phyloP scores from a whole-genome alignment of 768 basidiomycete genomes.

The Suillus sp. region DNA sequence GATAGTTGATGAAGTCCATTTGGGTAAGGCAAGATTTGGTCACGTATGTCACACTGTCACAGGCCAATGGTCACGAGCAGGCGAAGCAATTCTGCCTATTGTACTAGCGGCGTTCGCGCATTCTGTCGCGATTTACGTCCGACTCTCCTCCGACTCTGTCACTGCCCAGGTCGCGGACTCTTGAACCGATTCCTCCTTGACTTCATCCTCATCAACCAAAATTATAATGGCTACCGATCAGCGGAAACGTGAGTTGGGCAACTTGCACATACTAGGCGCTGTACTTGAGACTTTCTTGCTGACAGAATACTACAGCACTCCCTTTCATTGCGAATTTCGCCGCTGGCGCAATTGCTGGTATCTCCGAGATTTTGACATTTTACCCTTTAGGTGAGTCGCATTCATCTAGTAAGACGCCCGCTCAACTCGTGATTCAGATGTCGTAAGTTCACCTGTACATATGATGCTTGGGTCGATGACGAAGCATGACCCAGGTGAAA shows the following conservation, averaged over 20 bases:
- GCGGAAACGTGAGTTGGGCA: slow-evolving; percentile 32
- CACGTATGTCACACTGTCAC: slow-evolving; percentile 15
- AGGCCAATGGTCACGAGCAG: not conserved
- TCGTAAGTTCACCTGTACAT: slow-evolving; percentile 54
- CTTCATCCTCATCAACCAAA: not conserved
- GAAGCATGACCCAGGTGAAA: slow-evolving; percentile 67
- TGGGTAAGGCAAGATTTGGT: slow-evolving; percentile 17
- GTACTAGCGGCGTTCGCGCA: not conserved
- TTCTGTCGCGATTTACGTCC: slow-evolving; percentile 7
- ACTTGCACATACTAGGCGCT: not conserved
- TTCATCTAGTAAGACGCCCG: not conserved
- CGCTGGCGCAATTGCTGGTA: slow-evolving; percentile 95
- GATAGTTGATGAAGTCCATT: slow-evolving; percentile 18
- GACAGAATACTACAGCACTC: slow-evolving; percentile 54
- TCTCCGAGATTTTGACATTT: slow-evolving; percentile 81
- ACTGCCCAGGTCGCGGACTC: not conserved
- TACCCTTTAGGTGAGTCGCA: slow-evolving; percentile 81
- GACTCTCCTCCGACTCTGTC: not conserved
- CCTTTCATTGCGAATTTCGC: slow-evolving; percentile 89
- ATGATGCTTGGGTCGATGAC: slow-evolving; percentile 8
- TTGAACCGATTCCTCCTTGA: not conserved
- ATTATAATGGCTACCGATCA: slow-evolving; percentile 32
- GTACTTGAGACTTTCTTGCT: slow-evolving; percentile 10
- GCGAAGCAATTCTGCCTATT: not conserved
- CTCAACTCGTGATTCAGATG: slow-evolving; percentile 61